Evolutionary conservation across 208 protist genomes (phyloP).

Genomic region (Trypanosoma congolense): DNA sequence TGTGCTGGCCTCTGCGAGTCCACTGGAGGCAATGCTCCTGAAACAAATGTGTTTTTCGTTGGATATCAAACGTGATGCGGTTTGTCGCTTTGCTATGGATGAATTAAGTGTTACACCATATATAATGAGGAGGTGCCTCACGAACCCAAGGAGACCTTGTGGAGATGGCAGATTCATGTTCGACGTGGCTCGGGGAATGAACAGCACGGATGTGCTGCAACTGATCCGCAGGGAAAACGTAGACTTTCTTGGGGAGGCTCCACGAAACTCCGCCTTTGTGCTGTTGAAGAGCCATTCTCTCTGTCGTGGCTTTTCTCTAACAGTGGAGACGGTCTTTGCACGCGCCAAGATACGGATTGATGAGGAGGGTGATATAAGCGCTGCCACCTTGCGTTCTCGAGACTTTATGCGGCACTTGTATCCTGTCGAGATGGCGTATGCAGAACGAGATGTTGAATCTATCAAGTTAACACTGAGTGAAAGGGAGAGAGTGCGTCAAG

Average conservation of each 20-base stretch:
- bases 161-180: slow-evolving; percentile 21
- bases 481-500: slow-evolving; percentile 17
- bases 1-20: slow-evolving; percentile 61
- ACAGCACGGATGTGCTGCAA: slow-evolving; percentile 12
- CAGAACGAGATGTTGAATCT: slow-evolving; percentile 24
- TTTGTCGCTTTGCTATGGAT: slow-evolving; percentile 27
- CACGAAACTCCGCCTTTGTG: slow-evolving; percentile 54
- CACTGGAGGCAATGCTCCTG: slow-evolving; percentile 62
- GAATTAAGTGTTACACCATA: slow-evolving; percentile 20
- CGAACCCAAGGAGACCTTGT: slow-evolving; percentile 12
- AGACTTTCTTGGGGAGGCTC: slow-evolving; percentile 10
- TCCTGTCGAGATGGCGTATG: slow-evolving; percentile 30
- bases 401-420: slow-evolving; percentile 42
- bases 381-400: slow-evolving; percentile 20
- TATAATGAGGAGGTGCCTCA: slow-evolving; percentile 13
- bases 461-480: slow-evolving; percentile 27
- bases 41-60: slow-evolving; percentile 58
- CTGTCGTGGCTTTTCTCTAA: slow-evolving; percentile 29
- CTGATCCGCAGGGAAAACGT: slow-evolving; percentile 17
- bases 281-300: slow-evolving; percentile 64
- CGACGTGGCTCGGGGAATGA: slow-evolving; percentile 18
- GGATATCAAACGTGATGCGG: slow-evolving; percentile 22
- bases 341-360: slow-evolving; percentile 32
- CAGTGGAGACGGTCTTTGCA: slow-evolving; percentile 33
- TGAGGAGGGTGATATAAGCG: slow-evolving; percentile 40